phyloP scores from a whole-genome alignment of 164 flowering plant genomes.

The Akebia trifoliata region DNA sequence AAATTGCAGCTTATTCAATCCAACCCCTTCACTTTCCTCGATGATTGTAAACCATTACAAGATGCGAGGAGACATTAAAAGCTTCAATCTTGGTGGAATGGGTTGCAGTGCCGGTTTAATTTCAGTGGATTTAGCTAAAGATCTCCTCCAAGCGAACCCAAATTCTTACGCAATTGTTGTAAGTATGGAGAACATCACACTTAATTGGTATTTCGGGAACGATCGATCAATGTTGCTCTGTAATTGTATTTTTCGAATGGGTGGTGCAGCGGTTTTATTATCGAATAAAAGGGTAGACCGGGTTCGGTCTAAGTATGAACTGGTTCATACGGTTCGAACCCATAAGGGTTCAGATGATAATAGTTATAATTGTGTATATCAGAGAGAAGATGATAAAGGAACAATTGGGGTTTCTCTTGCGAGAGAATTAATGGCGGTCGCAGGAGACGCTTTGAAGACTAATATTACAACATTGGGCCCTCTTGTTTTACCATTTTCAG shows the following conservation, averaged over 20 bases:
- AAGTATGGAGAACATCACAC: slow-evolving; percentile 73
- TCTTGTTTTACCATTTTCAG: slow-evolving; percentile 57
- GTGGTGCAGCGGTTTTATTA: slow-evolving; percentile 77
- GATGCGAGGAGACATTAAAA: slow-evolving; percentile 56
- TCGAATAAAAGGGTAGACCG: slow-evolving; percentile 57
- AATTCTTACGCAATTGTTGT: slow-evolving; percentile 65
- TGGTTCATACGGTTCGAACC: slow-evolving; percentile 71
- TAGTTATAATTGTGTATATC: slow-evolving; percentile 71
- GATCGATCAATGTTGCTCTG: slow-evolving; percentile 78
- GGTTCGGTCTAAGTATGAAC: slow-evolving; percentile 54
- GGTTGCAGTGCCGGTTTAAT: slow-evolving; percentile 89
- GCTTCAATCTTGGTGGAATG: slow-evolving; percentile 87
- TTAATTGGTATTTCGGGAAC: slow-evolving; percentile 81
- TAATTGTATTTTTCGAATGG: slow-evolving; percentile 90
- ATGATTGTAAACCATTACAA: slow-evolving; percentile 90
- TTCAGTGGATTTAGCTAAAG: slow-evolving; percentile 66
- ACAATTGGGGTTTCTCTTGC: slow-evolving; percentile 66
- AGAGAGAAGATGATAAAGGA: slow-evolving; percentile 63
- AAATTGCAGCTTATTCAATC: slow-evolving; percentile 83
- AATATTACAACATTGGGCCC: slow-evolving; percentile 85
- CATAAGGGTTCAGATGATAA: slow-evolving; percentile 70
- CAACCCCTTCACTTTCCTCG: slow-evolving; percentile 81
- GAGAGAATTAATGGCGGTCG: slow-evolving; percentile 77
- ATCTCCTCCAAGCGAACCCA: slow-evolving; percentile 58
- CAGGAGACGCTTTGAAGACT: slow-evolving; percentile 76